Conservation (phyloP, 768 basidiomycete species). For the Lentinula sp. region DNA sequence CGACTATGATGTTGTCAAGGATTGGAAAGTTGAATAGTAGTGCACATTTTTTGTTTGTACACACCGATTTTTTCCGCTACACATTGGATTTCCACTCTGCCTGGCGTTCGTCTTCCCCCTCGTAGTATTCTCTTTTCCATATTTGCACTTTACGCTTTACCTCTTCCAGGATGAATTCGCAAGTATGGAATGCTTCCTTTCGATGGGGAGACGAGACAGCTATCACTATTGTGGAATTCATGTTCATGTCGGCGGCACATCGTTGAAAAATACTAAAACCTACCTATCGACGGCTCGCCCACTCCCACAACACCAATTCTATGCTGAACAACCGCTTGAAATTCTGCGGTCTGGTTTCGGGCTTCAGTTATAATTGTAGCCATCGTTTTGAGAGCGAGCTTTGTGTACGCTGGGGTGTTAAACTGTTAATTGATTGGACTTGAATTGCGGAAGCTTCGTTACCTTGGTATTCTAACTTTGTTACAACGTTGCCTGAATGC, state of each 20-base stretch:
- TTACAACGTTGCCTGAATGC: constrained; percentile 57
- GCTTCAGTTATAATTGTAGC: constrained; percentile 47
- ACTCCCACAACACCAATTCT: constrained; percentile 74
- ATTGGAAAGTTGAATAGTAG: constrained; percentile 72
- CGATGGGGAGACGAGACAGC: constrained; percentile 83
- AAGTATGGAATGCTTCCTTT: constrained; percentile 72
- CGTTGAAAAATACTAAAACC: not conserved
- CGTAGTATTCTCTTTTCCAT: constrained; percentile 90
- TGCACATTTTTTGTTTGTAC: not conserved
- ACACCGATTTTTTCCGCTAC: constrained; percentile 8
- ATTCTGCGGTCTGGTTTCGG: constrained; percentile 29
- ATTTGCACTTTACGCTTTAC: constrained; percentile 81
- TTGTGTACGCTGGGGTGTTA: constrained; percentile 55
- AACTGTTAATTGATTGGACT: not conserved
- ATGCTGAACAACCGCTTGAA: constrained; percentile 62
- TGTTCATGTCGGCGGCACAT: not conserved
- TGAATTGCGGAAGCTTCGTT: not conserved
- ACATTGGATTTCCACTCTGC: constrained; percentile 70
- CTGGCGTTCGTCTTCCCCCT: constrained; percentile 52
- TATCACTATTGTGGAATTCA: constrained; percentile 41
- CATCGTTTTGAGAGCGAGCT: constrained; percentile 76
- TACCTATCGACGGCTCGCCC: constrained; percentile 70
- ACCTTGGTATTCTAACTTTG: constrained; percentile 67
- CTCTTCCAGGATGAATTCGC: constrained; percentile 80
- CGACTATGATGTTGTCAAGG: constrained; percentile 59